A percentile compares a stretch with the other conserved stretches of the same genome.
phyloP scores from a whole-genome alignment of 192 early-diverging fungal genomes.

The Coemansia sp. region DNA sequence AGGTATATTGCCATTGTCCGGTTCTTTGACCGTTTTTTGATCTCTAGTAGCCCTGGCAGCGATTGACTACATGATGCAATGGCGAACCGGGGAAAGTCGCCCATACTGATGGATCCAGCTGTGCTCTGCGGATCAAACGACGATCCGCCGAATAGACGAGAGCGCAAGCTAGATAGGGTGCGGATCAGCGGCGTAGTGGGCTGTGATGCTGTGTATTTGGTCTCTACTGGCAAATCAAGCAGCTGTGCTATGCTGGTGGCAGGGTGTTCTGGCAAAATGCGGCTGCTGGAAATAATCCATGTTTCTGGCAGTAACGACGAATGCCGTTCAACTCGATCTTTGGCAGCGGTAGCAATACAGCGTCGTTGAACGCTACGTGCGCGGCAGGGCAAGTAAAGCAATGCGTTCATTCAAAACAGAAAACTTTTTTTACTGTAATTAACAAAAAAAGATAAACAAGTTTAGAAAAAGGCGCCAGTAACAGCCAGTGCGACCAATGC shows the following conservation, averaged over 20 bases:
- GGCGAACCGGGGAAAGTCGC: conserved; percentile 28
- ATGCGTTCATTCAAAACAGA: conserved; percentile 8
- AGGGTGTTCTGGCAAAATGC: conserved; percentile 12
- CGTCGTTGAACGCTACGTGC: neutral
- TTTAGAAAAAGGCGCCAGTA: conserved; percentile 18
- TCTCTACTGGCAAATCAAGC: conserved; percentile 22
- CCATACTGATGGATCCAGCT: conserved; percentile 3
- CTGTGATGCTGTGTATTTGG: conserved; percentile 10
- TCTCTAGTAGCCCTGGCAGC: conserved; percentile 34
- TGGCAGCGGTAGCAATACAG: neutral
- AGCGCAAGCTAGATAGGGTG: conserved; percentile 7
- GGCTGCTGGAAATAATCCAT: conserved; percentile 33
- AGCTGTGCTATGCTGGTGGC: conserved; percentile 19
- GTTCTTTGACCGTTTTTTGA: conserved; percentile 11
- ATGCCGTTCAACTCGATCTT: conserved; percentile 26
- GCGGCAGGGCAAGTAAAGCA: neutral
- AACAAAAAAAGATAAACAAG: conserved; percentile 6
- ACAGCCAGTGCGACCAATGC: conserved; percentile 21
- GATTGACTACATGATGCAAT: conserved; percentile 30
- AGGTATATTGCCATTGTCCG: conserved; percentile 26
- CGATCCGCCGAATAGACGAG: neutral
- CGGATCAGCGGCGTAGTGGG: conserved; percentile 5
- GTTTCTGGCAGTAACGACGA: conserved; percentile 36
- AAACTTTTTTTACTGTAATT: neutral
- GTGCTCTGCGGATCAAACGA: conserved; percentile 3